Percentiles rank a stretch among this genome's conserved stretches.
Conservation (phyloP, 495 filamentous ascomycete species). For the Penicillium tannophilum region DNA sequence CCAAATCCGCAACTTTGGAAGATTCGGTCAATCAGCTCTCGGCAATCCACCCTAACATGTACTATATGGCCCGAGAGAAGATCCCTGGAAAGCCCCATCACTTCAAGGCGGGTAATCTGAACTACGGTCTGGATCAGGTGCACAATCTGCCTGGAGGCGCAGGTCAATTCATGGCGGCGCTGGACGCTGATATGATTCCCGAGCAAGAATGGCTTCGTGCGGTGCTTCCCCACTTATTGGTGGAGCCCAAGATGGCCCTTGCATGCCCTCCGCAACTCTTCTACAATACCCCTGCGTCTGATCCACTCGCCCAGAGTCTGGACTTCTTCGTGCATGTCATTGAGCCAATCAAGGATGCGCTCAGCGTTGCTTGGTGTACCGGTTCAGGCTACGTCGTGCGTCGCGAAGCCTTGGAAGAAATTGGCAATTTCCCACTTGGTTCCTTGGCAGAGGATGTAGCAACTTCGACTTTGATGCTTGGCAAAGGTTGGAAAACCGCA, state of each 20-base stretch:
- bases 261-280: slow-evolving; percentile 57
- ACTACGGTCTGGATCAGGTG: slow-evolving; percentile 46
- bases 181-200: slow-evolving; percentile 63
- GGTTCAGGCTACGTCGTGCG: slow-evolving; percentile 56
- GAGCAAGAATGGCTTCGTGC: slow-evolving; percentile 55
- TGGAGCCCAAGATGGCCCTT: slow-evolving; percentile 49
- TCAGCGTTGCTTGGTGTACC: slow-evolving; percentile 53
- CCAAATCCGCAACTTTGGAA: slow-evolving; percentile 36
- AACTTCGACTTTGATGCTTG: slow-evolving; percentile 49
- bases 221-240: slow-evolving; percentile 49
- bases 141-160: slow-evolving; percentile 39
- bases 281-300: slow-evolving; percentile 54
- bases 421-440: slow-evolving; percentile 53
- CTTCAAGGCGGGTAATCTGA: slow-evolving; percentile 60
- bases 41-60: slow-evolving; percentile 39
- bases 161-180: slow-evolving; percentile 50
- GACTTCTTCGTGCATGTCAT: slow-evolving; percentile 52
- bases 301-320: slow-evolving; percentile 52
- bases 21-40: slow-evolving; percentile 29
- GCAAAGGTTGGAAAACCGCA: slow-evolving; percentile 53
- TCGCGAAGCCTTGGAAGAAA: slow-evolving; percentile 49
- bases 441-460: slow-evolving; percentile 55
- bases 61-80: slow-evolving; percentile 52
- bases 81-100: slow-evolving; percentile 49
- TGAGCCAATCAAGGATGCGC: slow-evolving; percentile 53